phyloP scores from a whole-genome alignment of 352 stramenopile species.

The Globisporangium splendens region DNA sequence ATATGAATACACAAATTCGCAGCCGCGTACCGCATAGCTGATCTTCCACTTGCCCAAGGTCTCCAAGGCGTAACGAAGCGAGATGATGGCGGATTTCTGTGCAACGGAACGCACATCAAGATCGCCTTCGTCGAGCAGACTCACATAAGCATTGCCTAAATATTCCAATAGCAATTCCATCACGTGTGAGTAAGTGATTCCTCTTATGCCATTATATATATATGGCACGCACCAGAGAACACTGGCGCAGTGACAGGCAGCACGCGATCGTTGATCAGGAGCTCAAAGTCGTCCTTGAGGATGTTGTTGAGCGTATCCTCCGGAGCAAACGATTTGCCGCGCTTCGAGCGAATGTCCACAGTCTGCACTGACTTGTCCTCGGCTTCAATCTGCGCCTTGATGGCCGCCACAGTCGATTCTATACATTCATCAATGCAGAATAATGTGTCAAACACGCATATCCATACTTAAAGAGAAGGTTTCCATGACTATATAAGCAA shows the following conservation, averaged over 20 bases:
- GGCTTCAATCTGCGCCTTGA: constrained; percentile 70
- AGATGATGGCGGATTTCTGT: constrained; percentile 79
- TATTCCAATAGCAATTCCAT: too few species aligned
- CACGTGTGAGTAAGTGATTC: too few species aligned
- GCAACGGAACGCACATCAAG: constrained; percentile 74
- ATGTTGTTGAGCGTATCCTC: constrained; percentile 65
- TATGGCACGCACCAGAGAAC: constrained; percentile 45
- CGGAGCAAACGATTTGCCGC: constrained; percentile 53
- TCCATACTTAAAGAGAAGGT: too few species aligned
- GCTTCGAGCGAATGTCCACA: constrained; percentile 60
- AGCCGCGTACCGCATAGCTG: constrained; percentile 25
- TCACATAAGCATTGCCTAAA: constrained; percentile 74
- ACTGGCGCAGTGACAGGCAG: constrained; percentile 67
- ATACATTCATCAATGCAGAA: neutral
- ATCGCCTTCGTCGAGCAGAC: constrained; percentile 66
- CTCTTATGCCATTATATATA: too few species aligned
- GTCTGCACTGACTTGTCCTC: constrained; percentile 72
- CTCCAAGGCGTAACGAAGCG: constrained; percentile 67
- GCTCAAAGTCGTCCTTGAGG: constrained; percentile 78
- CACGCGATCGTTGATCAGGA: constrained; percentile 77
- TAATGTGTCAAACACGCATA: too few species aligned
- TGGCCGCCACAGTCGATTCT: constrained; percentile 75
- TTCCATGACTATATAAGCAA: too few species aligned
- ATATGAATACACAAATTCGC: too few species aligned
- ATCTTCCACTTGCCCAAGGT: constrained; percentile 80